These are phyloP conservation scores for Skeletonema tropicum DNA, from an alignment of 108 stramenopile species.

Conservation along the genomic window DNA sequence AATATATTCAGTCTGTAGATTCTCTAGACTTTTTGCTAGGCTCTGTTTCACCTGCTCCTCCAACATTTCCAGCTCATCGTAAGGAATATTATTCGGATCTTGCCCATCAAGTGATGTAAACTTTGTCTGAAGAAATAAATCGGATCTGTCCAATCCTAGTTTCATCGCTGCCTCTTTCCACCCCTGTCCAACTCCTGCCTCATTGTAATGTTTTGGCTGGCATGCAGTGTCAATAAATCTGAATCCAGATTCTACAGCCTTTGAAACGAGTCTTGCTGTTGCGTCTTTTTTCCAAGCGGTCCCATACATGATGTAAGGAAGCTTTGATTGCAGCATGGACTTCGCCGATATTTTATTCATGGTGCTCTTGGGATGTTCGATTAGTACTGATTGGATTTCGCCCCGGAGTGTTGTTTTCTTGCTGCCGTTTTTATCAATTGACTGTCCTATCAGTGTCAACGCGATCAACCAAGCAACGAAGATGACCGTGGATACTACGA, in stretches of 20 bases:
- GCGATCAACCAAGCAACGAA: background rate
- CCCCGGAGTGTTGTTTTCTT: background rate
- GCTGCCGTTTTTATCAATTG: background rate
- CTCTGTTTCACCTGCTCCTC: constrained; percentile 72
- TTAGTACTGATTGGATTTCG: background rate
- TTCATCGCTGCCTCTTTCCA: constrained; percentile 49
- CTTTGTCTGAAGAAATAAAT: constrained; percentile 91
- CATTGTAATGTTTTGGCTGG: constrained; percentile 93
- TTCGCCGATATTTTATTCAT: constrained; percentile 20
- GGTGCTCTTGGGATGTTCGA: background rate
- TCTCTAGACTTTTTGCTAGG: constrained; percentile 61
- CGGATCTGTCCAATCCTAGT: constrained; percentile 55
- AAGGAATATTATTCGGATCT: constrained; percentile 84
- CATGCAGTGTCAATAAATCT: constrained; percentile 94
- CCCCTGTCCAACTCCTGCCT: constrained; percentile 81
- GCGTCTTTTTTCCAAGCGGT: constrained; percentile 94
- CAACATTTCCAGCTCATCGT: constrained; percentile 57
- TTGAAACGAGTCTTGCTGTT: constrained; percentile 69
- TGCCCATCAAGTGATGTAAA: constrained; percentile 82
- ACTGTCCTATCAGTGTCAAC: background rate
- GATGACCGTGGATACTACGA: background rate
- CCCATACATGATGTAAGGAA: constrained; percentile 66
- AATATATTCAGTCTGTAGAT: constrained; percentile 82
- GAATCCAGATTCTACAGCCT: constrained; percentile 85
- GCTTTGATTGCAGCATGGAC: constrained; percentile 13